A percentile compares a stretch with the other conserved stretches of the same genome.
Evolutionary conservation across 2,329 filamentous ascomycete species (phyloP).

Genomic region (Coleophoma cylindrospora): DNA sequence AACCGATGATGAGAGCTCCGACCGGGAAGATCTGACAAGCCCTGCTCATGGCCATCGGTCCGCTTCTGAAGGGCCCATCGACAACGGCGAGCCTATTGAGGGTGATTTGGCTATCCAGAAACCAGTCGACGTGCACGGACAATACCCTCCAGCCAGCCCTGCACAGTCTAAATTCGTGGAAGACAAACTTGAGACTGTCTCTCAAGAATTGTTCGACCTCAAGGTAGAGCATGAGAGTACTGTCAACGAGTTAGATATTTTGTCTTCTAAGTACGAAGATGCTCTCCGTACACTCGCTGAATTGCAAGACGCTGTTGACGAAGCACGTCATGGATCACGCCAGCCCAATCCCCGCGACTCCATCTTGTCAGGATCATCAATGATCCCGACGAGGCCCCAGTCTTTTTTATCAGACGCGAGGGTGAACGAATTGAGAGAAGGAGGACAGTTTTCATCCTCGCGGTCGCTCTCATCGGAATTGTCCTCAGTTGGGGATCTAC

Average conservation of each 20-base stretch:
- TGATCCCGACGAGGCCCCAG: constrained; percentile 52
- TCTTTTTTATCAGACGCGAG: constrained; percentile 82
- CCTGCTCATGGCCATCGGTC: constrained; percentile 14
- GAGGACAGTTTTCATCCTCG: constrained; percentile 67
- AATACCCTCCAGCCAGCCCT: constrained; percentile 51
- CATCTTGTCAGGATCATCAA: constrained; percentile 45
- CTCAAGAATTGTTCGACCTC: constrained; percentile 85
- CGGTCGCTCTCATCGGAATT: constrained; percentile 92
- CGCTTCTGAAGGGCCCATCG: constrained; percentile 25
- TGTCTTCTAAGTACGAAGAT: constrained; percentile 88
- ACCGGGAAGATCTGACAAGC: constrained; percentile 13
- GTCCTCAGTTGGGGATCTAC: constrained; percentile 78
- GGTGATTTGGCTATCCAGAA: constrained; percentile 25
- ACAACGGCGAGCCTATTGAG: constrained; percentile 30
- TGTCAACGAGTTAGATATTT: constrained; percentile 71
- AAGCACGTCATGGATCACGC: constrained; percentile 55
- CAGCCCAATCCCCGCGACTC: constrained; percentile 42
- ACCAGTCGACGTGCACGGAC: constrained; percentile 25
- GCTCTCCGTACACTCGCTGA: constrained; percentile 77
- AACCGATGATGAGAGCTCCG: constrained; percentile 24
- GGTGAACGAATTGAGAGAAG: constrained; percentile 66
- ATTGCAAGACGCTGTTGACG: constrained; percentile 79
- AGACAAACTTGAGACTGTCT: constrained; percentile 88
- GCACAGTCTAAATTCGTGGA: constrained; percentile 82
- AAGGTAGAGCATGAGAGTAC: constrained; percentile 86